Evolutionary conservation across 805 yeast species (phyloP), one percentile per base, ranked within the genome.

Genomic region (Cyberlindnera sargentensis): DNA sequence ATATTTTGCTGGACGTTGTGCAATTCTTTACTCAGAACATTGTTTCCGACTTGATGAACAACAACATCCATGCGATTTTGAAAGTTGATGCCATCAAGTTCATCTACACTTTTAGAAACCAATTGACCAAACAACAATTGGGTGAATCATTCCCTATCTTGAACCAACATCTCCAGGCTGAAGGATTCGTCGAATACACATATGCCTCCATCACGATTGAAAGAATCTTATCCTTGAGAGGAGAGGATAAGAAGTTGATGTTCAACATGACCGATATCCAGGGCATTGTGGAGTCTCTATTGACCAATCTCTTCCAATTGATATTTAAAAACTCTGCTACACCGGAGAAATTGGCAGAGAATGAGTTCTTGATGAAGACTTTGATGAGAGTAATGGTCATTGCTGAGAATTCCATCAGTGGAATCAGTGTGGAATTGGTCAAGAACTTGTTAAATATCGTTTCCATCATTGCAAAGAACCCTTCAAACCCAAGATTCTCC

Each of bases 201-300:
- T 93, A 90, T 58, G 80, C 98, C 1, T 90, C 99, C 1, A 83
- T 93, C 45, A 89, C 98, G 2, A 79, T 91, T 47, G 99, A 93
- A 62, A 82, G 87, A 53, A 80, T 93, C 41, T 70, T 93, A 42
- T 78, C 95, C 1, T 76, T 91, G 62, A 78, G 93, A 49, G 78
- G 76, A 53, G 53, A 57, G 24, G 64, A 73, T n/a, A 71, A 77
- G 38, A 66, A 63, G 9, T 72, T 80, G 24, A 70, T 91, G 46
- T 89, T 93, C 60, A 73, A 70, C 53, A 87, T 87, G 59, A 56
- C 60, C 8, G 99, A 93, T 63, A 70, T 95, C 24, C 72, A 78
- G 30, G 76, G 82, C 2, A 73, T 82, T 41, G 71, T 78, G 2
- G 73, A 77, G 48, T 78, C 78, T 27, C 64, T 91, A 36, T 66